Evolutionary conservation across 1,284 basidiomycete species (phyloP), one percentile per base, ranked within the genome.

Genomic region (Ganoderma meredithae): DNA sequence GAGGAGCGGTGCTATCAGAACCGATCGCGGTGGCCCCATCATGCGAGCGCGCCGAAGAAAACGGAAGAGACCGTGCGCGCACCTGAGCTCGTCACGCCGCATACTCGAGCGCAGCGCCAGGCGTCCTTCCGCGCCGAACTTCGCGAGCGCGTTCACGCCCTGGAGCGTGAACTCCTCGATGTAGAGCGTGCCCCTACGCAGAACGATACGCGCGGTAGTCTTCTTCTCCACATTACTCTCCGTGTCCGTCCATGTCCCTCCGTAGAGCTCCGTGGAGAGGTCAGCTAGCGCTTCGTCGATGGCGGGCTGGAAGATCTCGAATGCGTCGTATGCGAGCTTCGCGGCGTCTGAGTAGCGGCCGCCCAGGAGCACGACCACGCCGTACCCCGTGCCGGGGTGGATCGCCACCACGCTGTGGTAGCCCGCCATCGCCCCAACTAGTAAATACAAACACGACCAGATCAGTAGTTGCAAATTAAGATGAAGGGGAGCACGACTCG

Each of bases 321-420:
- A 79, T 13, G 79, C 78, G 47, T 83, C 77, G 55, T 79, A 79
- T 0, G 82, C 79, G 49, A 86, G 75, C 52, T 72, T 73, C 25
- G 72, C 72, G 1, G 83, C 79, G 65, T 84, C 80, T 12, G 76
- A 73, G 64, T 82, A 82, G 22, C 75, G 79, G 1, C 83, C 85
- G 0, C 83, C 82, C 63, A 84, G 74, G 47, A 88, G 80, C 0
- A 86, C 78, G 52, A 85, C 78, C 49, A 87, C 78, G 0, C 84
- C 85, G 62, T 83, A 85, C 0, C 81, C 81, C 43, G 80, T 80
- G 17, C 81, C 81, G 3, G 84, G 84, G 65, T 84, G 79, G 60
- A 87, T 69, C 8, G 79, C 80, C 65, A 86, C 81, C 55, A 81
- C 80, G 0, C 81, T 78, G 67, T 86, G 84, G 67, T 83, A 83